Base-by-base conservation (phyloP, 2,329 filamentous ascomycete genomes). In the Scortechinia acanthostroma region DNA sequence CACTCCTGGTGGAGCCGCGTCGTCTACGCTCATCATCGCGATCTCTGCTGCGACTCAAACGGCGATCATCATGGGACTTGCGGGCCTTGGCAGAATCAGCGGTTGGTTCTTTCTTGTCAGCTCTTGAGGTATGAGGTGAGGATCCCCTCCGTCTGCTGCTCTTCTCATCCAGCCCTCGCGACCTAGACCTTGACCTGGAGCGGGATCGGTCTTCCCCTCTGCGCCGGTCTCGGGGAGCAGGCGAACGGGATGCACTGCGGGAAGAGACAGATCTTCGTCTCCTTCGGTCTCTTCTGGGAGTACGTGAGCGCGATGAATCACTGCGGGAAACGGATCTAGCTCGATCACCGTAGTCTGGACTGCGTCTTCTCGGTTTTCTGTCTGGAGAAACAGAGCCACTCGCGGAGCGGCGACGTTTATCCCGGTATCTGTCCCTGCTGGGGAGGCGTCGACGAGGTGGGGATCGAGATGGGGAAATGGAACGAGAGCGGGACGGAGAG, bases 311-410 rank as follows among this genome's bases (percentile, higher is more conserved):
- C 10, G 35, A 40, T 40, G 35, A 13, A 13, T 40, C 35, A 40
- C 35, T 19, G 17, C 10, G 35, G 20, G 6, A 15, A 17, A 30
- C 25, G n/a, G 35, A 19, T 19, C 35, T 10, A 6, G 10, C 6
- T 30, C 25, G 25, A 30, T 30, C 25, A 30, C 25, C 25, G n/a
- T 30, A 30, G 25, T 30, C 25, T 19, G 35, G 35, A 40, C 35
- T 40, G 35, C 17, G 35, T 40, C 35, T 40, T 17, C 17, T 40
- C 20, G 10, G 6, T 40, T 17, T 40, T 6, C 35, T 10, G 35
- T 40, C 17, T 17, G 10, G 35, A 40, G 35, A 10, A 13, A 17
- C 13, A n/a, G 25, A 30, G 25, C 25, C n/a, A n/a, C 25, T 30
- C 10, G n/a, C 25, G 10, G 25, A 30, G 10, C 25, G 25, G n/a